These are phyloP conservation scores for Casuarina glauca DNA, from an alignment of 306 rosid species.

Conservation along the genomic window DNA sequence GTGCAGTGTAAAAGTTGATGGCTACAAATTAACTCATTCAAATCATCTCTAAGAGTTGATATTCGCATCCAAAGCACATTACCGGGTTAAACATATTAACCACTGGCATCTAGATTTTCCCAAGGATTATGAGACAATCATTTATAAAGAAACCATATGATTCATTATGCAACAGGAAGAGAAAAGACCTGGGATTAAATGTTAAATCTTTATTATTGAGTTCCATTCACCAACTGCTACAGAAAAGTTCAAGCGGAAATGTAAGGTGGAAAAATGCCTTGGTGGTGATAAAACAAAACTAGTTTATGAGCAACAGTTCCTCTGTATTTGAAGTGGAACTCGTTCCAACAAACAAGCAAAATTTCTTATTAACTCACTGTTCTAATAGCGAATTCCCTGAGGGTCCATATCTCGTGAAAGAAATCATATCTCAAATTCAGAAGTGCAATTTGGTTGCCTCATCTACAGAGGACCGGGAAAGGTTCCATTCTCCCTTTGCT, in stretches of 20 bases:
- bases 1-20: neutral
- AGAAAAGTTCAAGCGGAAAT: slow-evolving; percentile 1
- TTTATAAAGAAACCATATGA: neutral
- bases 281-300: slow-evolving; percentile 9
- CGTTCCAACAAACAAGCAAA: slow-evolving; percentile 45
- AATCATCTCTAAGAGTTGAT: neutral
- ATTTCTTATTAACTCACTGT: slow-evolving; percentile 72
- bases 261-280: neutral
- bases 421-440: slow-evolving; percentile 27
- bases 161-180: neutral
- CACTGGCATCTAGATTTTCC: neutral
- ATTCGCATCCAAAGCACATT: neutral
- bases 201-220: neutral
- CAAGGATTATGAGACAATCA: neutral
- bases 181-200: neutral
- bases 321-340: slow-evolving; percentile 29
- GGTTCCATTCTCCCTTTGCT: slow-evolving; percentile 95
- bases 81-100: neutral
- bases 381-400: slow-evolving; percentile 36
- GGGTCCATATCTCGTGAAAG: slow-evolving; percentile 45
- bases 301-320: slow-evolving; percentile 33
- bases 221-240: neutral
- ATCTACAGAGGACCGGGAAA: slow-evolving; percentile 94
- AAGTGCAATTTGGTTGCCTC: slow-evolving; percentile 28
- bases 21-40: neutral